Evolutionary conservation across 163 green algal species (phyloP), one percentile per base, ranked within the genome.

Genomic region (Chloromonas sp.): DNA sequence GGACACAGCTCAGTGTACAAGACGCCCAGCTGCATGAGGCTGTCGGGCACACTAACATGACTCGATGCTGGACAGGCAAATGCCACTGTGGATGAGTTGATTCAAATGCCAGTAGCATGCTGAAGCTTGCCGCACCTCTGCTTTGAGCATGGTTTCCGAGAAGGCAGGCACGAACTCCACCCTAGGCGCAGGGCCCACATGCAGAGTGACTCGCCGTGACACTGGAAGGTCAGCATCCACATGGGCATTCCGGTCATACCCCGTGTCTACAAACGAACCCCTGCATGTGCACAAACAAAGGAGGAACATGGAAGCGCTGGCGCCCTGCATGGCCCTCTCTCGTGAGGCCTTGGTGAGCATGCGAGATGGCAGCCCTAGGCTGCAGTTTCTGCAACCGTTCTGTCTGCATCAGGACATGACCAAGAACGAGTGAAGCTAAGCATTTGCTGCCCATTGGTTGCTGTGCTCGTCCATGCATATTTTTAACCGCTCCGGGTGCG

Each of bases 221-320:
- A 59, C 83, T 71, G 84, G 86, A 70, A 89, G 70, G 15, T 81
- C 61, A 3, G 86, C 60, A 74, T 84, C 81, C 60, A 92, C 83
- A 74, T 85, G 86, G 1, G 86, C 87, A 82, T 88, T 92, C 2
- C 89, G 85, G 70, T 96, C 92, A 3, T 96, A 87, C 0, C 94
- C 94, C 3, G 96, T 87, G 82, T 97, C 93, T 0, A 96, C 81
- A 58, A 93, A 89, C 3, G 88, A 93, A 14, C 94, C 93, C n/a
- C 84, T 77, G 11, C 86, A 90, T 14, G 14, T 36, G 36, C 36
- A 36, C 36, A 36, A 36, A 36, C 36, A 36, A 36, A 36, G 36
- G 36, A 36, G 36, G 36, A 36, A 36, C 36, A 36, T 36, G 36
- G 36, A 36, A 36, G 36, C 36, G 36, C 36, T 36, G 36, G 36